Base-by-base conservation (phyloP, 345 rosid genomes). In the Cardamine occulta region DNA sequence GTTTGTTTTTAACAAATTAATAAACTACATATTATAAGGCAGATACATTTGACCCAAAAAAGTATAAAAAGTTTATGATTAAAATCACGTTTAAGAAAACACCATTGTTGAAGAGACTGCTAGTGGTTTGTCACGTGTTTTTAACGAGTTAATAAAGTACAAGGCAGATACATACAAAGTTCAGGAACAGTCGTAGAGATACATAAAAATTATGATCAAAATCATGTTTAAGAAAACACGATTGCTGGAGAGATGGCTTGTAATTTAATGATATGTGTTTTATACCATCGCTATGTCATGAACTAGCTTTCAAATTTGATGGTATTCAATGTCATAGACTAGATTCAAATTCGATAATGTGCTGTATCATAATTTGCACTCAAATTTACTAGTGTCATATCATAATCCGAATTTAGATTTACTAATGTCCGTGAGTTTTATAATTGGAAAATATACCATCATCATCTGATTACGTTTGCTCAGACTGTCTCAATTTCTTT, bases 1-100 rank as follows among this genome's bases (percentile, higher is more conserved):
- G 48, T 64, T 63, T 60, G 34, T 9, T 72, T n/a, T 7, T 2
- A 55, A 29, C 44, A 62, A 18, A 51, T 17, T 59, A n/a, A 34
- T 60, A 4, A 39, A 35, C 23, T n/a, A 9, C n/a, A 21, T 7
- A 35, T 52, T 13, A 14, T 19, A 8, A 14, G 51, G 47, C 26
- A 55, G 29, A 42, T 69, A n/a, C 54, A 42, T 56, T 69, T 55
- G 29, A 45, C 8, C 7, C 7, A 0, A 35, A 35, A 32, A 1
- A 32, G 35, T 32, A 7, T 32, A 7, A 15, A 44, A 15, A 39
- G 15, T 39, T 11, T 40, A 42, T 42, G 48, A 42, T 14, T 5
- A 42, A 14, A 14, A 42, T 42, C 48, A 14, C 48, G n/a, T 42
- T 42, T 42, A 13, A 42, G n/a, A 13, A 42, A 42, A 42, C 47